These are phyloP conservation scores for Talaromyces sp. DNA, from an alignment of 2,329 filamentous ascomycete genomes.

Conservation along the genomic window DNA sequence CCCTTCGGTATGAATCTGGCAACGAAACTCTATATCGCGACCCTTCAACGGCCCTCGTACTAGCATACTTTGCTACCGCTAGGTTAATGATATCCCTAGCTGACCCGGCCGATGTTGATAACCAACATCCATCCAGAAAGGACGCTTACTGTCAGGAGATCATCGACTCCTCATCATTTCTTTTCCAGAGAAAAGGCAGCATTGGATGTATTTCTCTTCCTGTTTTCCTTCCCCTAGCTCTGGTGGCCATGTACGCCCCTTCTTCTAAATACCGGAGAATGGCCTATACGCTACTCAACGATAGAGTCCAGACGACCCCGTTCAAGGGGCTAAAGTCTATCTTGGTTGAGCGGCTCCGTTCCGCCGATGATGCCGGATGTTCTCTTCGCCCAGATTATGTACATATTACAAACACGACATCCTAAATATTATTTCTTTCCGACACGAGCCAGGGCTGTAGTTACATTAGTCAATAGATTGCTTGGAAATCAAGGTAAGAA, in stretches of 20 bases:
- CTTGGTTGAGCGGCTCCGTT: background rate
- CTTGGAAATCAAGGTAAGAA: background rate
- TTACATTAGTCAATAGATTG: background rate
- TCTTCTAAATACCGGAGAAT: background rate
- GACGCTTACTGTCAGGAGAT: background rate
- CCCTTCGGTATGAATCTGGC: background rate
- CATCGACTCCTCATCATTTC: background rate
- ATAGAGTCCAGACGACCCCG: background rate
- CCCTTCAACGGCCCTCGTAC: background rate
- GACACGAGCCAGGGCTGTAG: too few species aligned
- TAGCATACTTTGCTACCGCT: background rate
- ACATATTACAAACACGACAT: background rate
- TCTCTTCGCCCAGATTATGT: background rate
- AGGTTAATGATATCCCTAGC: background rate
- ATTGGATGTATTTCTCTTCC: background rate
- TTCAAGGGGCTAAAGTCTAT: constrained; percentile 1
- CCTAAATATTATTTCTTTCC: background rate
- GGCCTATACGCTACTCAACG: background rate
- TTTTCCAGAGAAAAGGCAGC: background rate
- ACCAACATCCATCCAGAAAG: background rate
- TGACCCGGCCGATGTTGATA: background rate
- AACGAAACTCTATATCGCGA: background rate
- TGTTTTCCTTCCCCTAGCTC: background rate
- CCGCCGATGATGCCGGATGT: background rate
- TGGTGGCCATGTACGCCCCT: background rate